Base-by-base conservation (phyloP, 148 eudicot species). In the Diospyros kaki region DNA sequence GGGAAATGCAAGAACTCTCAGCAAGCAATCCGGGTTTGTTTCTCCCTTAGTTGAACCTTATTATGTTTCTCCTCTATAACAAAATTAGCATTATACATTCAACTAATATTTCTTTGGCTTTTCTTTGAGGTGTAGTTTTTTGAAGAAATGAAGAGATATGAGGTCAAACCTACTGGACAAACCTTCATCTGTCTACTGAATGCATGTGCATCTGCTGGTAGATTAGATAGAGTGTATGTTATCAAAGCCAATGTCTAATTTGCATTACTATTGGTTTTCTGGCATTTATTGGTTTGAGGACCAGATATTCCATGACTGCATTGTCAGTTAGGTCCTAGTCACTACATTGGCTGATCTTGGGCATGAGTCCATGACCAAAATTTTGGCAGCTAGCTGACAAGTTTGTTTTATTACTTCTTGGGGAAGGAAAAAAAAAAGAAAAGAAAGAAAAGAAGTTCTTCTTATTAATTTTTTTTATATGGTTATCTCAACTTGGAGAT, bases 71-170 rank as follows among this genome's bases (percentile, higher is more conserved):
- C 3, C 15, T 63, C 6, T 64, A 4, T 9, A 51, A 48, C 2
- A 41, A 4, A 9, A 28, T 41, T 51, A 50, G 15, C 50, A 39
- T 28, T 61, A n/a, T 79, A 5, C 48, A 42, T 11, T 18, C 66
- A 11, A 59, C n/a, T n/a, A 66, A 43, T 53, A 58, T 68, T 58
- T 15, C 10, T 44, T 77, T 70, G 38, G 54, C 78, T 48, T 18
- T 76, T 81, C 44, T 55, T 80, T 64, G 76, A 66, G 59, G 70
- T 81, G 83, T 78, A 94, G 98, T 80, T 94, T 39, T 83, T 90
- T 65, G 98, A 92, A 75, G 97, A 94, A 86, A 92, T 94, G 97
- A 94, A 92, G 86, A 86, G 81, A 81, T 89, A 78, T 83, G 97
- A 87, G 78, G 96, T 94, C 83, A 94, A 89, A 82, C 96, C 96